phyloP scores from a whole-genome alignment of 495 filamentous ascomycete genomes.

The Penicillium paradoxum region DNA sequence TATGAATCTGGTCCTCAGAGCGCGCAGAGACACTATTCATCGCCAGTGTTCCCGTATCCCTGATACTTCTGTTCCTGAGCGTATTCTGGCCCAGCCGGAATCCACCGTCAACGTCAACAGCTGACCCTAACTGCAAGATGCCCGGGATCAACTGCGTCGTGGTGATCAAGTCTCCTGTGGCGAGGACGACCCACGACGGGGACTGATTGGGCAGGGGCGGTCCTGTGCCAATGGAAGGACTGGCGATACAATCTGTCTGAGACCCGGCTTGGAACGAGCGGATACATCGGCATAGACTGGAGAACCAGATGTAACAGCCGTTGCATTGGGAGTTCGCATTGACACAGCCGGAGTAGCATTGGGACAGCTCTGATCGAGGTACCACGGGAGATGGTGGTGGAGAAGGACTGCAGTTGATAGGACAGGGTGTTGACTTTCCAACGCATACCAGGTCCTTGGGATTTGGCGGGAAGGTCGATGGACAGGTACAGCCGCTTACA shows the following conservation, averaged over 20 bases:
- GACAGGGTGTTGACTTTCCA: neutral
- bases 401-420: neutral
- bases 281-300: neutral
- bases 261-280: neutral
- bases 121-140: neutral
- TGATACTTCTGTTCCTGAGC: neutral
- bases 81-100: slow-evolving; percentile 6
- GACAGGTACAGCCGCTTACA: slow-evolving; percentile 1
- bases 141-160: slow-evolving; percentile 1
- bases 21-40: slow-evolving; percentile 1
- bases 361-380: neutral
- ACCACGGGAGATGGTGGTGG: neutral
- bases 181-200: neutral
- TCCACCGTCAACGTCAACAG: neutral
- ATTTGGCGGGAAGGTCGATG: neutral
- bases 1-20: slow-evolving; percentile 5
- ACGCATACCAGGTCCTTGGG: neutral
- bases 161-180: neutral
- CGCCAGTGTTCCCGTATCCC: neutral
- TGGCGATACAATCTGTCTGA: neutral
- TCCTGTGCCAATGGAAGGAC: neutral
- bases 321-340: neutral
- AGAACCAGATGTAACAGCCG: slow-evolving; percentile 4
- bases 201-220: neutral
- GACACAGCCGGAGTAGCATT: neutral